Evolutionary conservation across 2,329 filamentous ascomycete species (phyloP), one percentile per base, ranked within the genome.

Genomic region (Monilinia laxa): DNA sequence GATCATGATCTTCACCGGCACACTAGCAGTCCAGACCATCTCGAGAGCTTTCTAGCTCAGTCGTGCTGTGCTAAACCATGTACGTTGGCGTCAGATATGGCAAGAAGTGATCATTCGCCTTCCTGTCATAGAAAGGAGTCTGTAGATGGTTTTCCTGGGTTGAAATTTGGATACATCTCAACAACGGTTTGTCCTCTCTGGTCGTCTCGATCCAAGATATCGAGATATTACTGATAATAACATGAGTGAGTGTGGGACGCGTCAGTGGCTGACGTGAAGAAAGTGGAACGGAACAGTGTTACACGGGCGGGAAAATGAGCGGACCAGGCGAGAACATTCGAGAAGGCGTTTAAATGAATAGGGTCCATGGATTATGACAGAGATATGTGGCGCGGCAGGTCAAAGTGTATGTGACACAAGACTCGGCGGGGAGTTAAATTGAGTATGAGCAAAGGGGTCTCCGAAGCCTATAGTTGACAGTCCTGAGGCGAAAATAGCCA

Each of bases 1-100:
- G 20, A 60, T 60, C 45, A 31, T 20, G 20, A 60, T 51, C 58
- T 49, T n/a, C 45, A 51, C n/a, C 31, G 38, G 14, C 49, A 51
- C 45, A 18, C 10, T 14, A 51, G n/a, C 20, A 51, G n/a, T 49
- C 14, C 20, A 51, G 31, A 60, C 20, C 58, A 45, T 51, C 20
- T 23, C 28, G 49, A 60, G 16, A 38, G 18, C 25, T 49, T 18
- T 12, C 20, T n/a, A 14, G 16, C 23, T 51, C 28, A 11, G 38
- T 14, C n/a, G 12, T 25, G 14, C n/a, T 38, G 45, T 51, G 20
- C 42, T 54, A 18, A 31, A 18, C 16, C 3, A 49, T 28, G 4
- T 23, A 23, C 31, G 42, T 38, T 49, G 28, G 42, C 16, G 42
- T 14, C 42, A 35, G 12, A n/a, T 23, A 47, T 18, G 42, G 23